Evolutionary conservation across 805 yeast species (phyloP), one percentile per base, ranked within the genome.

Genomic region (Clavispora carvajalis): DNA sequence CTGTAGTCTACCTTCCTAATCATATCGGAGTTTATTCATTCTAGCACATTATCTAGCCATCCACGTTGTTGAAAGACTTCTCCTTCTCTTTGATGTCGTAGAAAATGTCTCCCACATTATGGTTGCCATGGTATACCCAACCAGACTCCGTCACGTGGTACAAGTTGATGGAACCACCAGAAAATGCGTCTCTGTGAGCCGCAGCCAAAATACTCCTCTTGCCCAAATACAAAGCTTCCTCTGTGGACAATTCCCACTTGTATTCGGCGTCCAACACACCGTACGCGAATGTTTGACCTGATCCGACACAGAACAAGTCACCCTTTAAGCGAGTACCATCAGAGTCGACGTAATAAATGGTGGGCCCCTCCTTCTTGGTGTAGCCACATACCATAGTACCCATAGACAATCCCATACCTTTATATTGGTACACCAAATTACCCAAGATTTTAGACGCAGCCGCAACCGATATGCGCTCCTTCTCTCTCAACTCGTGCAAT

Each of bases 381-480:
- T 84, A 87, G 18, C 99, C 99, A 73, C 98, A 93, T 52, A 93
- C 76, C 99, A 93, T 93, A 3, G 99, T 93, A 63, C 99, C 99
- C 99, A 93, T 93, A 11, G 95, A 85, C 46, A 93, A 74, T n/a
- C 99, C 99, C 79, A 90, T 85, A 40, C 99, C 99, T 67, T 93
- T 93, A 71, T 93, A 93, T 53, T 80, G 79, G 65, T 90, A 93
- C 16, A 90, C 93, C 65, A 91, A 75, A 60, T 93, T 93, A 41
- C 91, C 73, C 56, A 93, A 74, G 48, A 93, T 90, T 69, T 93
- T 93, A 22, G 95, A 86, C 8, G 99, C 98, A 9, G 98, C 96
- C 23, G 96, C 93, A 28, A 91, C 98, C 5, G 93, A 80, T 51
- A 93, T 93, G 55, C 99, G 79, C 67, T 89, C 91, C 67, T 91